These are phyloP conservation scores for Alternaria solani DNA, from an alignment of 2,329 filamentous ascomycete species.

Conservation along the genomic window DNA sequence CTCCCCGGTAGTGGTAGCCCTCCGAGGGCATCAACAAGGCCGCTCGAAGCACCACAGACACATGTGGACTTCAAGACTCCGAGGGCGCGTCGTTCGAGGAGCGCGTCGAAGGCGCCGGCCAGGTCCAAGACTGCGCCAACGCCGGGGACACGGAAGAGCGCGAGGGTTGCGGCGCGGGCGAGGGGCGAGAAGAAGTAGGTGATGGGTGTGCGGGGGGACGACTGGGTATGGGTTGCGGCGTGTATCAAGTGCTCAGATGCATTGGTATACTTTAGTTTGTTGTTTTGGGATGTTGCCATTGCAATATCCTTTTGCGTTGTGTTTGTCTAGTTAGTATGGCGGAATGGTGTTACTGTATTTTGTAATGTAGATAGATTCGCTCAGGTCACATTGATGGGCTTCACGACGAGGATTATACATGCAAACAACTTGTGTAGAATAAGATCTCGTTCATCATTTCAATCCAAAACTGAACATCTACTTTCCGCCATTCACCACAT, in stretches of 20 bases:
- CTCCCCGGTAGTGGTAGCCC: neutral
- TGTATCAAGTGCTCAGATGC: neutral
- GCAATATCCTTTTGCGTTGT: neutral
- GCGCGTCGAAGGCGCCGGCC: neutral
- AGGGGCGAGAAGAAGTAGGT: neutral
- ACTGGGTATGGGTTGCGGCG: neutral
- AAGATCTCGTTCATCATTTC: neutral
- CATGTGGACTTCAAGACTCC: neutral
- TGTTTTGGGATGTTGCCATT: neutral
- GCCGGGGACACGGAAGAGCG: neutral
- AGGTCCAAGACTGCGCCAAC: neutral
- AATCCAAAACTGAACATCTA: neutral
- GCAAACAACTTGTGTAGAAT: neutral
- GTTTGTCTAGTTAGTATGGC: neutral
- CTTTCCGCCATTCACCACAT: constrained; percentile 7
- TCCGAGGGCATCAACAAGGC: neutral
- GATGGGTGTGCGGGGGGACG: too few species aligned
- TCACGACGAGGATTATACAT: neutral
- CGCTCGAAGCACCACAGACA: neutral
- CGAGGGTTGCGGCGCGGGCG: neutral
- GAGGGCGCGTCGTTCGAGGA: neutral
- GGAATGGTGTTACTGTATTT: neutral
- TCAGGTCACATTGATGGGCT: neutral
- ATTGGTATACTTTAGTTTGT: neutral
- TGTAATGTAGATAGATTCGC: neutral